Conservation (phyloP, 352 stramenopile species). For the Globisporangium radiosum region DNA sequence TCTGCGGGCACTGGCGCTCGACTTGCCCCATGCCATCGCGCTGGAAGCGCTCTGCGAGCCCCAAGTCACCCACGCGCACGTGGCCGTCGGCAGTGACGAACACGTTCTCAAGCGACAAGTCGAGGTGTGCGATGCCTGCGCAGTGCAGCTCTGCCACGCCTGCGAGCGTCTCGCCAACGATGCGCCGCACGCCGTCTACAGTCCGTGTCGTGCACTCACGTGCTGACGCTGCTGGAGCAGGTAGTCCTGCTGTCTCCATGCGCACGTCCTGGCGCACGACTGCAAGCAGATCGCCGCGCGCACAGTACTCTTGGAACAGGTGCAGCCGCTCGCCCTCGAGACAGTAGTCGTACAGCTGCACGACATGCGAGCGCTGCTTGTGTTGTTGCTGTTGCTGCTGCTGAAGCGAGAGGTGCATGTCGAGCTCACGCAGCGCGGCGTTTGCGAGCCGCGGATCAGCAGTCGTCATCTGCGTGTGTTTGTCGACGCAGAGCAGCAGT, state of each 20-base stretch:
- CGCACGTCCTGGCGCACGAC: slow-evolving; percentile 43
- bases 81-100: slow-evolving; percentile 83
- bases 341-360: slow-evolving; percentile 36
- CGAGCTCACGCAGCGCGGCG: slow-evolving; percentile 55
- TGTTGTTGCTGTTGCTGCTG: slow-evolving; percentile 6
- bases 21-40: slow-evolving; percentile 22
- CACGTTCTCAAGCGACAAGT: slow-evolving; percentile 94
- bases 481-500: slow-evolving; percentile 39
- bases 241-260: slow-evolving; percentile 31
- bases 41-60: slow-evolving; percentile 53
- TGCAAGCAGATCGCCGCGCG: slow-evolving; percentile 48
- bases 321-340: slow-evolving; percentile 54
- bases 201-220: slow-evolving; percentile 24
- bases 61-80: slow-evolving; percentile 88
- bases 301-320: slow-evolving; percentile 61
- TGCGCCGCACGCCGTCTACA: slow-evolving; percentile 27
- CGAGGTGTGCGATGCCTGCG: slow-evolving; percentile 85
- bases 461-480: slow-evolving; percentile 44
- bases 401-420: slow-evolving; percentile 49
- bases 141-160: slow-evolving; percentile 84
- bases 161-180: slow-evolving; percentile 75
- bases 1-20: slow-evolving; percentile 7
- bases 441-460: slow-evolving; percentile 15
- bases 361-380: slow-evolving; percentile 25
- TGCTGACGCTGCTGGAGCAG: slow-evolving; percentile 6